Conservation (phyloP, 768 basidiomycete genomes). For the Amanita pallidorosea region DNA sequence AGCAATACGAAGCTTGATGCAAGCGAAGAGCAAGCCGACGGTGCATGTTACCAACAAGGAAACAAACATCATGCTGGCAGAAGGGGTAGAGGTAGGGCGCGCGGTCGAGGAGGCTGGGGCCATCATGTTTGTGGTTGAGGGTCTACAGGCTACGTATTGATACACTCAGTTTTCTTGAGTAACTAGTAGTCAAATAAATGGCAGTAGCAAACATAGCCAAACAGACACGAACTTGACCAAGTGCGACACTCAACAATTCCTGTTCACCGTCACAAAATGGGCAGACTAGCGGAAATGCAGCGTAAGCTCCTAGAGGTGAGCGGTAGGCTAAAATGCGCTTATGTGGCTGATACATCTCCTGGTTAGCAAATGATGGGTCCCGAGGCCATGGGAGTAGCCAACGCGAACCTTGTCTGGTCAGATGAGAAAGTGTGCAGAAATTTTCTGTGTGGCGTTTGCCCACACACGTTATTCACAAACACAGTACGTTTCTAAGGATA, state of each 20-base stretch:
- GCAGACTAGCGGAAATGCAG: conserved; percentile 94
- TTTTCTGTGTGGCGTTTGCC: conserved; percentile 97
- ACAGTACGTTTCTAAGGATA: conserved; percentile 50
- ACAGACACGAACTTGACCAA: background rate
- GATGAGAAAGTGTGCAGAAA: conserved; percentile 98
- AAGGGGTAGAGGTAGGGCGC: background rate
- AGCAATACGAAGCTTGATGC: background rate
- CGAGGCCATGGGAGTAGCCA: conserved; percentile 95
- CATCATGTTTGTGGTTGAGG: background rate
- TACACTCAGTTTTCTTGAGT: too few species aligned
- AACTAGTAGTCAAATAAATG: too few species aligned
- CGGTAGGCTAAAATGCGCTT: background rate
- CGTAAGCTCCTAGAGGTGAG: conserved; percentile 68
- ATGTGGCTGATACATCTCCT: conserved; percentile 15
- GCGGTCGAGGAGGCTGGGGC: background rate
- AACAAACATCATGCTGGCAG: background rate
- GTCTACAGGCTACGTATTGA: too few species aligned
- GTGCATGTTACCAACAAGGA: background rate
- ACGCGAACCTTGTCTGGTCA: conserved; percentile 85
- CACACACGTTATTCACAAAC: conserved; percentile 94
- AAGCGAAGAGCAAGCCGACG: background rate
- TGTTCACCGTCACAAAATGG: conserved; percentile 46
- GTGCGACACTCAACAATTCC: background rate
- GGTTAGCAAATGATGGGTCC: conserved; percentile 99
- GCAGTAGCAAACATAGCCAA: conserved; percentile 10